Evolutionary conservation across 2,329 filamentous ascomycete species (phyloP).

Genomic region (Cladosporium sp.): DNA sequence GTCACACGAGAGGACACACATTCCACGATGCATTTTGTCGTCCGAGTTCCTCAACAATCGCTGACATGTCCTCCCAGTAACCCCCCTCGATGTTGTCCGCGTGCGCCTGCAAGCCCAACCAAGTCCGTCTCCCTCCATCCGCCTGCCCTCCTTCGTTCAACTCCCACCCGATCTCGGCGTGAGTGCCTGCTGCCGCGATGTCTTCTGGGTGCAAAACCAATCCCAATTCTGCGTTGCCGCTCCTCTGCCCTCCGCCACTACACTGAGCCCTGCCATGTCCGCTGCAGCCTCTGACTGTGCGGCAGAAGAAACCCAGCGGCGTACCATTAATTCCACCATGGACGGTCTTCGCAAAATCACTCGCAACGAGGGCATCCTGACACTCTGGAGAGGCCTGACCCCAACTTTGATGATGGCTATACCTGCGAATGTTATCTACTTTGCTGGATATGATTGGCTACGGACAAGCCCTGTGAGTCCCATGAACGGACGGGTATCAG

Average conservation of each 20-base stretch:
- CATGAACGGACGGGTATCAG: constrained; percentile 56
- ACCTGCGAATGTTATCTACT: constrained; percentile 96
- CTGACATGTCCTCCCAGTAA: constrained; percentile 56
- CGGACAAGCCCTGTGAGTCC: constrained; percentile 71
- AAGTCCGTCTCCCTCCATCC: constrained; percentile 51
- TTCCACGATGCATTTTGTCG: not conserved
- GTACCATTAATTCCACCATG: constrained; percentile 82
- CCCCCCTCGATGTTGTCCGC: constrained; percentile 92
- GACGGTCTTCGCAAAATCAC: constrained; percentile 94
- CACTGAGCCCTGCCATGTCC: constrained; percentile 29
- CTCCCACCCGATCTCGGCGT: constrained; percentile 84
- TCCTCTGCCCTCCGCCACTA: constrained; percentile 33
- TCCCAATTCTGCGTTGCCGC: constrained; percentile 72
- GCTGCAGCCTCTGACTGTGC: constrained; percentile 64
- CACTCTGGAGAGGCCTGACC: constrained; percentile 89
- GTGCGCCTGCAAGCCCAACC: constrained; percentile 86
- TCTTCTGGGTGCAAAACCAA: constrained; percentile 91
- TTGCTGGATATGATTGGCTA: constrained; percentile 95
- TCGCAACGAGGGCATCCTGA: constrained; percentile 79
- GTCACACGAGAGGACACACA: too few species aligned
- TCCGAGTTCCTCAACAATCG: not conserved
- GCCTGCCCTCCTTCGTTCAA: constrained; percentile 55
- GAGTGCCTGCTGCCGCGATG: constrained; percentile 90
- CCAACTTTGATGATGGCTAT: constrained; percentile 92
- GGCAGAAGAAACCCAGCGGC: constrained; percentile 78